These are phyloP conservation scores for Tremella yokohamensis DNA, from an alignment of 768 basidiomycete genomes.

Conservation along the genomic window DNA sequence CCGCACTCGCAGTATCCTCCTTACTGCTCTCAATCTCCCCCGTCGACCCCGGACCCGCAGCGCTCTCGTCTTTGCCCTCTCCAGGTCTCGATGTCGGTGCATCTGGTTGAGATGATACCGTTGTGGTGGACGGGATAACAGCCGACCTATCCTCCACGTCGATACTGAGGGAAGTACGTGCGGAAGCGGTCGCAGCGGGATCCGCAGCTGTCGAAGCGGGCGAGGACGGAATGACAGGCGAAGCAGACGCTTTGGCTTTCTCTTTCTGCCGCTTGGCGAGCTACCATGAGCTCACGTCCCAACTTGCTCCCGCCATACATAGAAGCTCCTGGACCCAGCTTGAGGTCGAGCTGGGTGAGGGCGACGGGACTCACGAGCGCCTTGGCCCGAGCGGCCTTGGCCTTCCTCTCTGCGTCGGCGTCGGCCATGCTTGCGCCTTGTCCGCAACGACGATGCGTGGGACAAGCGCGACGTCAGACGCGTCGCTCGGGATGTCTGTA, in stretches of 20 bases:
- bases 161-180: conserved; percentile 37
- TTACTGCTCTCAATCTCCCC: not conserved
- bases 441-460: too few relatives aligned
- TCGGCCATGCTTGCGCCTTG: conserved; percentile 39
- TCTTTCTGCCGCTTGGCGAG: conserved; percentile 30
- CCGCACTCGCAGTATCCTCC: conserved; percentile 3
- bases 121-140: not conserved
- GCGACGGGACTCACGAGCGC: conserved; percentile 35
- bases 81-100: not conserved
- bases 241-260: conserved; percentile 24
- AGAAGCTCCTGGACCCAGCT: too few relatives aligned
- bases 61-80: too few relatives aligned
- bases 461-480: too few relatives aligned
- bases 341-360: not conserved
- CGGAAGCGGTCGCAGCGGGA: conserved; percentile 18
- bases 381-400: conserved; percentile 48
- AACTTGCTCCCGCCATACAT: conserved; percentile 1
- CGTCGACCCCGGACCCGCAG: not conserved
- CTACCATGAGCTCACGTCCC: conserved; percentile 9
- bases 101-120: conserved; percentile 1
- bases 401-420: conserved; percentile 45
- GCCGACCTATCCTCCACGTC: conserved; percentile 27
- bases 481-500: too few relatives aligned
- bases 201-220: conserved; percentile 27
- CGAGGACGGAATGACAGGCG: conserved; percentile 24